Base-by-base conservation (phyloP, 148 eudicot genomes). In the Mesembryanthemum crystallinum region DNA sequence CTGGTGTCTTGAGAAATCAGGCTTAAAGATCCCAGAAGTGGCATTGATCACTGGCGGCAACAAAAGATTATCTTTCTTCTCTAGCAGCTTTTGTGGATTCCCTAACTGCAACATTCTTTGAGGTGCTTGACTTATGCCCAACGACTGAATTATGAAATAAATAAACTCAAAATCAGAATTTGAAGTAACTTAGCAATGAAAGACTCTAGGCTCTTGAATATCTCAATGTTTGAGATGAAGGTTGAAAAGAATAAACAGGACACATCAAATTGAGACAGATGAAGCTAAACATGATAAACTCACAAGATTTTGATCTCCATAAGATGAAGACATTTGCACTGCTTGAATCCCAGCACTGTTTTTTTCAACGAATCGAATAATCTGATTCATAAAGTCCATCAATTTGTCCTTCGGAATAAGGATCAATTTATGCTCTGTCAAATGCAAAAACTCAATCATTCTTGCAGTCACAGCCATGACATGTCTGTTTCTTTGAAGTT, bases 381-480 rank as follows among this genome's bases (percentile, higher is more conserved):
- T 76, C n/a, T 14, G 11, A 11, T 67, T 25, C 55, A 67, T n/a
- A 37, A 9, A 15, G 14, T 57, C 12, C 15, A 20, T 28, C 42
- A 52, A 54, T 28, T 66, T 55, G 10, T 55, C 72, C n/a, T 39
- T 55, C 25, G 39, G 64, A 24, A 52, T 11, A 37, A 18, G 20
- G 6, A 55, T 25, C 15, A 76, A 29, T 35, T 76, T 55, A 24
- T 30, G 42, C 39, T 76, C 65, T 9, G 64, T 42, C 45, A 67
- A 23, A 13, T 76, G 23, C 42, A 42, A 49, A 29, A 68, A 68
- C n/a, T 2, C 6, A 55, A 76, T 67, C 72, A 76, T 67, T 28
- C 58, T 43, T 57, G 42, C 35, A 15, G 67, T 27, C 20, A 28
- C 29, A 42, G 1, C 28, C 35, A 25, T 59, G 21, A 51, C 58